Conservation (phyloP, 768 basidiomycete species). For the Tremella mesenterica region DNA sequence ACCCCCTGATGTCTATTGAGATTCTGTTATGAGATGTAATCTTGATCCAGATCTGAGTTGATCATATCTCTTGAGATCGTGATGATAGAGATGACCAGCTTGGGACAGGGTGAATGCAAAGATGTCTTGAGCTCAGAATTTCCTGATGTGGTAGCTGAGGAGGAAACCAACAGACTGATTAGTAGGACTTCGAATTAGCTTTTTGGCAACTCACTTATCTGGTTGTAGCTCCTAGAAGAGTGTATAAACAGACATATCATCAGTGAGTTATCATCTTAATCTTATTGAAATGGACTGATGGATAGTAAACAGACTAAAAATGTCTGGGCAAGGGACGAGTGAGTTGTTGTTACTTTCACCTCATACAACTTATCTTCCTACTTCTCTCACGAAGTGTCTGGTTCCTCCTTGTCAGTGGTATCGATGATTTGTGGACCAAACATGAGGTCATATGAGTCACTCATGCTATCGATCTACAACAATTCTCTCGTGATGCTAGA, state of each 20-base stretch:
- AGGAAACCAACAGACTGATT: neutral
- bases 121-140: neutral
- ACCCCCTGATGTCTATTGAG: neutral
- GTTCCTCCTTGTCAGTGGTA: too few relatives aligned
- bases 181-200: constrained; percentile 89
- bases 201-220: constrained; percentile 93
- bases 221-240: constrained; percentile 81
- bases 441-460: too few relatives aligned
- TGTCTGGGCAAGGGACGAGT: constrained; percentile 91
- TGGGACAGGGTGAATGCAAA: neutral
- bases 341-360: constrained; percentile 7
- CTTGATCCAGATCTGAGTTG: neutral
- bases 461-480: too few relatives aligned
- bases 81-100: neutral
- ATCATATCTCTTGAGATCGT: neutral
- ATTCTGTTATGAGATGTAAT: neutral
- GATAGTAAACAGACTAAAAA: constrained; percentile 77
- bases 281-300: neutral
- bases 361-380: neutral
- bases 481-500: too few relatives aligned
- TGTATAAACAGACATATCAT: constrained; percentile 97
- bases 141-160: neutral
- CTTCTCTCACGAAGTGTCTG: too few relatives aligned
- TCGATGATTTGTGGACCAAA: too few relatives aligned
- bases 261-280: constrained; percentile 55